Conservation (phyloP, 306 rosid genomes). For the Lathyrus oleraceus region DNA sequence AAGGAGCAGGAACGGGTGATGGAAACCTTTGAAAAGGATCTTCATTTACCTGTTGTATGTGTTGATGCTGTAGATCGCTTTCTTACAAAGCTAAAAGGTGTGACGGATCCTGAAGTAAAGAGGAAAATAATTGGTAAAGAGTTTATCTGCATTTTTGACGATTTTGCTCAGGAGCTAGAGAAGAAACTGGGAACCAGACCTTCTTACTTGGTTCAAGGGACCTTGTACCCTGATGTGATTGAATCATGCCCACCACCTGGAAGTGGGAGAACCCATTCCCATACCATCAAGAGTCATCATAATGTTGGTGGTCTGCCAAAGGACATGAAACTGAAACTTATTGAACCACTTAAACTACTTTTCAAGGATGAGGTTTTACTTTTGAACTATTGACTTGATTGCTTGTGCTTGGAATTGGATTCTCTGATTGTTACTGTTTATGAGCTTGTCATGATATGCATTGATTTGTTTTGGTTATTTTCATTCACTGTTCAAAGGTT, state of each 20-base stretch:
- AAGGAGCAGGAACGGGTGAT: slow-evolving; percentile 89
- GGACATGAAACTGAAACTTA: slow-evolving; percentile 93
- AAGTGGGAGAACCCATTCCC: slow-evolving; percentile 83
- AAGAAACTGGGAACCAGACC: slow-evolving; percentile 64
- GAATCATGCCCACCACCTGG: slow-evolving; percentile 99
- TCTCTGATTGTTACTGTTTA: not conserved
- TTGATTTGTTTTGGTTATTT: not conserved
- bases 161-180: slow-evolving; percentile 72
- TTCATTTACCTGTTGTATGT: slow-evolving; percentile 84
- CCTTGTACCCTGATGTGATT: slow-evolving; percentile 91
- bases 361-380: slow-evolving; percentile 92
- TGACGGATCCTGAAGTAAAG: slow-evolving; percentile 82
- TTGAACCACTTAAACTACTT: slow-evolving; percentile 87
- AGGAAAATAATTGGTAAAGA: slow-evolving; percentile 93
- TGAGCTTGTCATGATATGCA: no score
- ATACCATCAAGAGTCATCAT: slow-evolving; percentile 97
- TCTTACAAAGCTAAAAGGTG: slow-evolving; percentile 78
- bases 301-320: slow-evolving; percentile 97
- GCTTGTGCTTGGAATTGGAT: slow-evolving; percentile 1
- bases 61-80: slow-evolving; percentile 72
- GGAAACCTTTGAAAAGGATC: slow-evolving; percentile 85
- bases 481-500: slow-evolving; percentile 52
- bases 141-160: slow-evolving; percentile 81
- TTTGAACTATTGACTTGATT: slow-evolving; percentile 31
- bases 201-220: slow-evolving; percentile 80